These are phyloP conservation scores for Penicillium daleae DNA, from an alignment of 495 filamentous ascomycete genomes.

Conservation along the genomic window DNA sequence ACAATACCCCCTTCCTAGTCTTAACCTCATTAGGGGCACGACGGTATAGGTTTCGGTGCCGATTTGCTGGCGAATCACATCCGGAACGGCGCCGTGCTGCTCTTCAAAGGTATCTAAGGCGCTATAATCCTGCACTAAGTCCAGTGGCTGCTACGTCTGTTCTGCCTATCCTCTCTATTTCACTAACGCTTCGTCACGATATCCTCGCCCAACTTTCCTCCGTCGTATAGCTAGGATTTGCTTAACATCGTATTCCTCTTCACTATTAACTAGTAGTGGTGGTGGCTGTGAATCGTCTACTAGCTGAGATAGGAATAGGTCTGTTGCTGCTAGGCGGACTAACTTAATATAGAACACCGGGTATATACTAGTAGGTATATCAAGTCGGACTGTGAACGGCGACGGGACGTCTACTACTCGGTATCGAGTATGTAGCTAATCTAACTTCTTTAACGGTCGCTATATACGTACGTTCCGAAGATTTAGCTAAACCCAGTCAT, in stretches of 20 bases:
- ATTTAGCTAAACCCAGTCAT: conserved; percentile 8
- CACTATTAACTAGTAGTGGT: background rate
- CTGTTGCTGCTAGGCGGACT: background rate
- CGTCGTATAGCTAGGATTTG: background rate
- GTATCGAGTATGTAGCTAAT: conserved; percentile 3
- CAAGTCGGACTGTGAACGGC: background rate
- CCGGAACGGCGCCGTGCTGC: background rate
- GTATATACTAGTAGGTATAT: conserved; percentile 1
- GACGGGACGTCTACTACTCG: background rate
- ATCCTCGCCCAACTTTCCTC: background rate
- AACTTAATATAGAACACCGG: conserved; percentile 7
- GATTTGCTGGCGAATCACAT: conserved; percentile 3
- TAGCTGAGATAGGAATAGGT: conserved; percentile 7
- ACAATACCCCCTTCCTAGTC: conserved; percentile 6
- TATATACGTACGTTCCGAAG: conserved; percentile 1
- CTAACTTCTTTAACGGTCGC: conserved; percentile 1
- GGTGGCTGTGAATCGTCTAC: conserved; percentile 1
- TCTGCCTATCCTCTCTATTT: background rate
- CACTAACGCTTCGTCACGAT: conserved; percentile 1
- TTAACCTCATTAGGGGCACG: background rate
- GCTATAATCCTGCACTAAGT: background rate
- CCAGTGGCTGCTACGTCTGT: background rate
- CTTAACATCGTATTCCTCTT: background rate
- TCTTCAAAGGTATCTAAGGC: background rate
- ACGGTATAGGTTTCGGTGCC: background rate